Percentiles rank a stretch among this genome's conserved stretches.
Evolutionary conservation across 371 early-diverging fungal species (phyloP).

Genomic region (Mucor irregularis): DNA sequence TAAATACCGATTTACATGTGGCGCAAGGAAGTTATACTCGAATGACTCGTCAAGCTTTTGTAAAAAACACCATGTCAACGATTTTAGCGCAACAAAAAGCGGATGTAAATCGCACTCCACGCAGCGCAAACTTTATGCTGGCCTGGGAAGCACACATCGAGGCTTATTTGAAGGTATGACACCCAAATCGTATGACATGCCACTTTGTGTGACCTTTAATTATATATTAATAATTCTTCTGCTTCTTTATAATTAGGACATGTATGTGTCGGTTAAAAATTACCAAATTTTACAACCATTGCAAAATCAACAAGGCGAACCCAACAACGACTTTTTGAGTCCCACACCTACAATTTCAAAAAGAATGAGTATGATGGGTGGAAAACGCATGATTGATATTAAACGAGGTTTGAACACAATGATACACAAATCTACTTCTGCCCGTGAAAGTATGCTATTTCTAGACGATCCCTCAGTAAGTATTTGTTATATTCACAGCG

Average conservation of each 20-base stretch:
- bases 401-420: conserved; percentile 36
- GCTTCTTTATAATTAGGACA: conserved; percentile 50
- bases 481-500: background rate
- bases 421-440: conserved; percentile 19
- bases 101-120: background rate
- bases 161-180: conserved; percentile 41
- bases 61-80: conserved; percentile 60
- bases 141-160: conserved; percentile 50
- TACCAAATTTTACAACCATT: conserved; percentile 74
- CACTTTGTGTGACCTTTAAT: too few species aligned
- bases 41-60: conserved; percentile 64
- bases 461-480: conserved; percentile 33
- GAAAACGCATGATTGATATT: conserved; percentile 27
- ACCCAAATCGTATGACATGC: too few species aligned
- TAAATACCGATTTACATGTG: conserved; percentile 93
- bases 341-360: background rate
- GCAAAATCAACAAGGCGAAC: conserved; percentile 7
- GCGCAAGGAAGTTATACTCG: conserved; percentile 67
- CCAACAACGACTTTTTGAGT: background rate
- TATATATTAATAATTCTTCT: background rate
- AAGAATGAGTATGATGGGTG: conserved; percentile 19
- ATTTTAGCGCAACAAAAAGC: conserved; percentile 41
- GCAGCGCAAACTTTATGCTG: conserved; percentile 16
- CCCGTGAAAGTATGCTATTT: conserved; percentile 33
- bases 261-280: conserved; percentile 75